Evolutionary conservation across 2,329 filamentous ascomycete genomes (phyloP), one percentile per base, ranked within the genome.

Genomic region (Penicillium sp.): DNA sequence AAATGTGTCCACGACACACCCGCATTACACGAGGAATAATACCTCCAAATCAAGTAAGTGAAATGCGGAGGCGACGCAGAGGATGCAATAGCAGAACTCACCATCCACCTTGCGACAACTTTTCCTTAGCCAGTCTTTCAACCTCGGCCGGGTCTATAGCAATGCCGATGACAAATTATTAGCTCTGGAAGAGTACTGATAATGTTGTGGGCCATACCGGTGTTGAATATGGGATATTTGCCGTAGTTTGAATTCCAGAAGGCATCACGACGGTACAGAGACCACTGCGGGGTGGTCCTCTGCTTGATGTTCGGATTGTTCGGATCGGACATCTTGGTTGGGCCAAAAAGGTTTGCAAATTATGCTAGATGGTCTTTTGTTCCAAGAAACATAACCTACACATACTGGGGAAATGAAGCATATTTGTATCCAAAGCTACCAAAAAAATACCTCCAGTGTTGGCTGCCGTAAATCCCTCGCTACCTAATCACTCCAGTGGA

Each of bases 1-100:
- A 79, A 74, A 64, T 83, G 80, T 19, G 55, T 58, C 41, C 29
- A 47, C 3, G 53, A 55, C 2, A 55, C 3, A 2, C 73, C 73
- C 19, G 73, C 72, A 52, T 75, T 75, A 31, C 67, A 73, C 37
- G 70, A 66, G 10, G 71, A 50, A 22, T 55, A 55, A 26, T 55
- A 55, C 53, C 53, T 49, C 1, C 9, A 19, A 8, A 21, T 19
- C 1, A 19, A 13, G 16, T 39, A 39, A 39, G 31, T 14, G 6
- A 33, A 33, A 14, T 14, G 13, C 31, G 31, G 31, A 33, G 13
- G 31, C 13, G 13, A 7, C 5, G 31, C 31, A 7, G 14, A 33
- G 31, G 5, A 16, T 16, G 16, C 11, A 33, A 7, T 33, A 14
- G 31, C n/a, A 39, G 5, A 11, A 39, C 35, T 19, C 16, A 39